phyloP scores from a whole-genome alignment of 768 basidiomycete genomes.

The Lactifluus rugatus region DNA sequence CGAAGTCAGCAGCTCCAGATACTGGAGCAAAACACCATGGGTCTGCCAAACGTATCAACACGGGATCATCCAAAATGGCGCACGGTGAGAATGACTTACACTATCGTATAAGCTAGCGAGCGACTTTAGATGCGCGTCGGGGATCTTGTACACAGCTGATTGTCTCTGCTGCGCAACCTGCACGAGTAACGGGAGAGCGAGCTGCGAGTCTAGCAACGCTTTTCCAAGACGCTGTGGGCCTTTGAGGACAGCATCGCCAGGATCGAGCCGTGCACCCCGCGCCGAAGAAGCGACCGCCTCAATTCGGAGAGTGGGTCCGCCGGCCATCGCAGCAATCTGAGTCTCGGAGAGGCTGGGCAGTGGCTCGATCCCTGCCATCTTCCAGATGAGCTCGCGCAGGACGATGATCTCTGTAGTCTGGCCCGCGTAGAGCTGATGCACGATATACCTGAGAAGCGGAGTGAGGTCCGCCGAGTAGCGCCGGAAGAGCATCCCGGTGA shows the following conservation, averaged over 20 bases:
- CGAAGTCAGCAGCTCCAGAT: constrained; percentile 76
- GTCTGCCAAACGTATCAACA: constrained; percentile 41
- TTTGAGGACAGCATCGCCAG: constrained; percentile 51
- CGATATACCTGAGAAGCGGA: constrained; percentile 80
- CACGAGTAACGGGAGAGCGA: constrained; percentile 84
- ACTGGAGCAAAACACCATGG: constrained; percentile 88
- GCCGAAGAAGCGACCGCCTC: constrained; percentile 79
- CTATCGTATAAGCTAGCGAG: constrained; percentile 82
- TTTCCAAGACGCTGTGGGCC: constrained; percentile 61
- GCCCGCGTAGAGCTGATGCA: constrained; percentile 77
- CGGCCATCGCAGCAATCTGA: constrained; percentile 85
- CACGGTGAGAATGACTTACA: constrained; percentile 39
- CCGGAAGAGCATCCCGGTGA: constrained; percentile 86
- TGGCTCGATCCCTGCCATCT: constrained; percentile 92
- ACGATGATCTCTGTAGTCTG: constrained; percentile 85
- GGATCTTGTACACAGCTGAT: constrained; percentile 65
- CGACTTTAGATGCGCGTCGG: constrained; percentile 74
- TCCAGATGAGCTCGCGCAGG: constrained; percentile 85
- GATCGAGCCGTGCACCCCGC: constrained; percentile 66
- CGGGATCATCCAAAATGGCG: not conserved
- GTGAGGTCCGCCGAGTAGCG: constrained; percentile 78
- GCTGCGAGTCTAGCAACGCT: constrained; percentile 52
- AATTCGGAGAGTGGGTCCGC: constrained; percentile 76
- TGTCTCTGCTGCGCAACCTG: constrained; percentile 89
- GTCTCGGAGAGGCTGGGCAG: constrained; percentile 81